Evolutionary conservation across 2,329 filamentous ascomycete genomes (phyloP).

Genomic region (Ceratocystis destructans): DNA sequence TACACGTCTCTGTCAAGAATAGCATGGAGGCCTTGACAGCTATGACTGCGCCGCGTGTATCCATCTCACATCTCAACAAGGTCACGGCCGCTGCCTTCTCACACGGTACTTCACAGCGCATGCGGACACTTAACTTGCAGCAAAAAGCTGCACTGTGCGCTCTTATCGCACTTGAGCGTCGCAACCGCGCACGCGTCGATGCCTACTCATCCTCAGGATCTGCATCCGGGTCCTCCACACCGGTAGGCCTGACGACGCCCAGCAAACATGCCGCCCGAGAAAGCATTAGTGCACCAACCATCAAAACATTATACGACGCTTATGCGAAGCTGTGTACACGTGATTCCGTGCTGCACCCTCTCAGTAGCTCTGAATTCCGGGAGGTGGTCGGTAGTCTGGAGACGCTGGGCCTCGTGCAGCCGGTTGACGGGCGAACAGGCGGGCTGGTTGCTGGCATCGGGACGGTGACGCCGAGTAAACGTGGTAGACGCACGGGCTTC

Average conservation of each 20-base stretch:
- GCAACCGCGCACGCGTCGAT: constrained; percentile 36
- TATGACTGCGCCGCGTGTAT: constrained; percentile 74
- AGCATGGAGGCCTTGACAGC: constrained; percentile 52
- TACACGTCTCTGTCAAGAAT: constrained; percentile 35
- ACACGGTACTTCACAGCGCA: constrained; percentile 71
- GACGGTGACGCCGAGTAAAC: constrained; percentile 57
- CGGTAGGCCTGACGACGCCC: constrained; percentile 36
- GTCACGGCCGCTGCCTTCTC: constrained; percentile 82
- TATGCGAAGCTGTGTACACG: constrained; percentile 72
- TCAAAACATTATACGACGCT: constrained; percentile 71
- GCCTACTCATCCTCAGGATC: neutral
- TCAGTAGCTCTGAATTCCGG: constrained; percentile 84
- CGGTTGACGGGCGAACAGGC: constrained; percentile 54
- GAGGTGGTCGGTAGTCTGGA: constrained; percentile 86
- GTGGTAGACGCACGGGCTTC: constrained; percentile 44
- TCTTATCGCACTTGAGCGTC: constrained; percentile 72
- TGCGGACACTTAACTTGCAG: constrained; percentile 81
- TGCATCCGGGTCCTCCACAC: constrained; percentile 24
- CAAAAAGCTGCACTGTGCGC: constrained; percentile 92
- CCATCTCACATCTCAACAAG: constrained; percentile 80
- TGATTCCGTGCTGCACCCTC: constrained; percentile 77
- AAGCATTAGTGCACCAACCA: constrained; percentile 52
- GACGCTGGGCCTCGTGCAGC: constrained; percentile 66
- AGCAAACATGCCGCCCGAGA: constrained; percentile 34
- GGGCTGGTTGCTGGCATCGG: constrained; percentile 38